A percentile compares a stretch with the other conserved stretches of the same genome.
These are phyloP conservation scores for Sporothrix variecibatus DNA, from an alignment of 2,329 filamentous ascomycete species.

Conservation along the genomic window DNA sequence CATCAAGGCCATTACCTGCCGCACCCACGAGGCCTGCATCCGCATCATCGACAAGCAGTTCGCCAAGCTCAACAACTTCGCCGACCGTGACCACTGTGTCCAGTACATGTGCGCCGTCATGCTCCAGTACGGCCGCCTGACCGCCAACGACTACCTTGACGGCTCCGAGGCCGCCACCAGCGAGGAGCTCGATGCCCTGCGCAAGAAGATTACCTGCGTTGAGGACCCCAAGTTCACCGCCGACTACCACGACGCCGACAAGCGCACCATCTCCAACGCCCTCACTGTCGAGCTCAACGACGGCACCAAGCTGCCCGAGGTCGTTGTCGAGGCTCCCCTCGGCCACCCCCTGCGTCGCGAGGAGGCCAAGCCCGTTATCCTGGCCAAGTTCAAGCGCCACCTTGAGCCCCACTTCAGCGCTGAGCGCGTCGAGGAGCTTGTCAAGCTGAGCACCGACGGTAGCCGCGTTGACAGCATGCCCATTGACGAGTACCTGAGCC, in stretches of 20 bases:
- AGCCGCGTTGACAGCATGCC: constrained; percentile 76
- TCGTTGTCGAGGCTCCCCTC: constrained; percentile 89
- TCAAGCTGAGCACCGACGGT: constrained; percentile 75
- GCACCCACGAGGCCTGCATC: constrained; percentile 97
- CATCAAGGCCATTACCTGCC: constrained; percentile 90
- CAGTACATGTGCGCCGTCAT: constrained; percentile 99
- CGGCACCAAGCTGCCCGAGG: constrained; percentile 86
- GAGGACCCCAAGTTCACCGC: constrained; percentile 93
- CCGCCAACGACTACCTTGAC: constrained; percentile 91
- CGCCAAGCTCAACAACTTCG: constrained; percentile 96
- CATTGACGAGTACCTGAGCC: constrained; percentile 90
- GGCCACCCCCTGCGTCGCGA: constrained; percentile 88
- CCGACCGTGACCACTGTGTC: constrained; percentile 98
- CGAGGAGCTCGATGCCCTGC: constrained; percentile 83
- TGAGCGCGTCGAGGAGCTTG: constrained; percentile 76
- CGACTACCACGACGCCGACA: constrained; percentile 92
- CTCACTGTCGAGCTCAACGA: constrained; percentile 94
- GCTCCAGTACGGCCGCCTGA: constrained; percentile 91
- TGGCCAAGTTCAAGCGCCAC: constrained; percentile 94
- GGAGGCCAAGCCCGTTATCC: constrained; percentile 96
- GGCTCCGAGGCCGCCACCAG: constrained; percentile 90
- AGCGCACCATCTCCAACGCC: constrained; percentile 96
- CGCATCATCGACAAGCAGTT: constrained; percentile 98
- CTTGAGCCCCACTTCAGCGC: constrained; percentile 79
- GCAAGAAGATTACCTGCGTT: constrained; percentile 91